Conservation (phyloP, 164 flowering plant genomes). For the Vitis rupestris region DNA sequence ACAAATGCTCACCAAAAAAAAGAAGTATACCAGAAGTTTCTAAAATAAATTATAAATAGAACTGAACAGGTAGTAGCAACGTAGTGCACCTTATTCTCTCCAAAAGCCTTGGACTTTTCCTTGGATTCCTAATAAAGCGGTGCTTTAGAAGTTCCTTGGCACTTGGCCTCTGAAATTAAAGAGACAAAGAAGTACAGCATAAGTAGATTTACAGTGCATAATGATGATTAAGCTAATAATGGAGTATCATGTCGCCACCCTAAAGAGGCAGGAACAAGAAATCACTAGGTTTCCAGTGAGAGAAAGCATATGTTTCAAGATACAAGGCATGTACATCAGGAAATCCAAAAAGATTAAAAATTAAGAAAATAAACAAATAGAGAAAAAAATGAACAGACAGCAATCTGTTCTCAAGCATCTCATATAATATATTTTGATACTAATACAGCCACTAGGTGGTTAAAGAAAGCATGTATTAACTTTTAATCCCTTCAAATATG, state of each 20-base stretch:
- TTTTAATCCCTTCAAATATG: too few species aligned
- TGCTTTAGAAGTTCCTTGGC: conserved; percentile 94
- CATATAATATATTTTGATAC: too few species aligned
- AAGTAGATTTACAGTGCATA: conserved; percentile 4
- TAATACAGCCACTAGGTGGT: too few species aligned
- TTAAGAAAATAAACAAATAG: background rate
- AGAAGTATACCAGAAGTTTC: background rate
- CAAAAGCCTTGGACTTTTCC: conserved; percentile 82
- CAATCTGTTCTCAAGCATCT: too few species aligned
- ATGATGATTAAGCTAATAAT: background rate
- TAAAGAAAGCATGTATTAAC: too few species aligned
- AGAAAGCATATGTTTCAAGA: too few species aligned
- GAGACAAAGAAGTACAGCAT: background rate
- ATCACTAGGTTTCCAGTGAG: too few species aligned
- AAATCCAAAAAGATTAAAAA: background rate
- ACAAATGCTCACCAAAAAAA: background rate
- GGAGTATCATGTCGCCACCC: background rate
- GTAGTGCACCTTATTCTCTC: conserved; percentile 83
- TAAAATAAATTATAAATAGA: background rate
- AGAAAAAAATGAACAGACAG: background rate
- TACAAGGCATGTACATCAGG: background rate
- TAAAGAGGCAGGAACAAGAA: too few species aligned
- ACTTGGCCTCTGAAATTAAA: conserved; percentile 81
- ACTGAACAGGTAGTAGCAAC: background rate
- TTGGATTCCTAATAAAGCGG: conserved; percentile 84